Evolutionary conservation across 768 basidiomycete species (phyloP), one percentile per base, ranked within the genome.

Genomic region (Termitomyces sp.): DNA sequence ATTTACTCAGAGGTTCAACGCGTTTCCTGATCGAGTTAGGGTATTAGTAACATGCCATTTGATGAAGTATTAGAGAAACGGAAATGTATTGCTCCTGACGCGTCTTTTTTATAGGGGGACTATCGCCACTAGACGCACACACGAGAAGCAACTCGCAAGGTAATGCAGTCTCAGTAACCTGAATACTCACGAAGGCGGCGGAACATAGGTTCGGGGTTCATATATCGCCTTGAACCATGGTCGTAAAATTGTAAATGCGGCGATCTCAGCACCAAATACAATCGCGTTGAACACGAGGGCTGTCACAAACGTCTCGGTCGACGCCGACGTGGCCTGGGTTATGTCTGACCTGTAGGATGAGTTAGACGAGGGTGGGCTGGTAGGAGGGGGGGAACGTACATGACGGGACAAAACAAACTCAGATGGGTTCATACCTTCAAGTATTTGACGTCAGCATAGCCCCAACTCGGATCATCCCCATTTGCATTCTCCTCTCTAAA

Each of bases 161-260:
- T 18, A 29, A n/a, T 33, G 20, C 28, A 42, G 8, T 34, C 51
- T 10, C 20, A 9, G 4, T 9, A 47, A 29, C 12, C 7, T n/a
- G 22, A n/a, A 26, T 34, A 73, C 75, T 64, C 56, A 80, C 77
- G 73, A 71, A 45, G 72, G 75, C 6, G 70, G 65, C 9, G 77
- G 78, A 16, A 76, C 75, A 70, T 88, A 90, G 7, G 92, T 89
- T 55, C 94, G 78, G 0, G 94, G 95, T 65, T 94, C 90, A 69
- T 94, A 98, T 48, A 98, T 88, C 15, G 86, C 78, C 61, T 87
- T 90, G 80, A 98, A 97, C 66, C 84, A 86, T 12, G 88, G 85
- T 42, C 94, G 78, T 29, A 97, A 70, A 60, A 96, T 57, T n/a
- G 94, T 88, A 74, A 97, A 98, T 16, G 81, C 79, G 5, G 66